These are phyloP conservation scores for Trichoderma sp. DNA, from an alignment of 2,329 filamentous ascomycete genomes.

Conservation along the genomic window DNA sequence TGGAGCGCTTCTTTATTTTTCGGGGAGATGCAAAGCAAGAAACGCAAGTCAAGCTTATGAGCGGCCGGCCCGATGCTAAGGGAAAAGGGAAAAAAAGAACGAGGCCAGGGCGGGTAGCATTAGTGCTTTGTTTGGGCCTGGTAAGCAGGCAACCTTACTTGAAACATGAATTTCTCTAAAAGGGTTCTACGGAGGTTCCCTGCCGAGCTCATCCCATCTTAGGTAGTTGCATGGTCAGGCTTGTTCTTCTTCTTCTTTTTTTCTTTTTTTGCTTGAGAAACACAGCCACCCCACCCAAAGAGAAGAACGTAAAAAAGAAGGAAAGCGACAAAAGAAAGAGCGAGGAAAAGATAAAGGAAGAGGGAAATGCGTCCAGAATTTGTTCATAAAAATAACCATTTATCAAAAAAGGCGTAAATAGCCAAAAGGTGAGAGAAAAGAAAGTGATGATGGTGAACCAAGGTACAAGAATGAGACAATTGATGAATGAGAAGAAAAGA, in stretches of 20 bases:
- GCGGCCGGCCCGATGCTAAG: neutral
- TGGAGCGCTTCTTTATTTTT: neutral
- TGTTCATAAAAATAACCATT: neutral
- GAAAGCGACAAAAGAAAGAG: neutral
- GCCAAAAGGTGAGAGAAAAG: neutral
- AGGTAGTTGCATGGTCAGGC: neutral
- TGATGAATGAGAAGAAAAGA: neutral
- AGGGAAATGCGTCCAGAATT: neutral
- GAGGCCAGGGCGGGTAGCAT: neutral
- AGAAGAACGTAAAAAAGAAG: neutral
- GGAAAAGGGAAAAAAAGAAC: neutral
- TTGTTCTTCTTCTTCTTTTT: neutral
- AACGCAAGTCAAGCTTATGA: neutral
- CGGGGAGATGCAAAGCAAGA: neutral
- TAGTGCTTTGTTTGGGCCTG: neutral
- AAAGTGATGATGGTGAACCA: neutral
- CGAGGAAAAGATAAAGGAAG: neutral
- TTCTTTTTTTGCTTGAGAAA: neutral
- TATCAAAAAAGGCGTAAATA: neutral
- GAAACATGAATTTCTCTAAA: neutral
- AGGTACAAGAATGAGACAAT: neutral
- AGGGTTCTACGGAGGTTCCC: neutral
- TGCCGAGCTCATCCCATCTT: neutral
- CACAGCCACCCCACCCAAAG: neutral
- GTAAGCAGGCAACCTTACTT: neutral